Conservation (phyloP, 179 eudicot genomes). For the Beta macrorhiza region DNA sequence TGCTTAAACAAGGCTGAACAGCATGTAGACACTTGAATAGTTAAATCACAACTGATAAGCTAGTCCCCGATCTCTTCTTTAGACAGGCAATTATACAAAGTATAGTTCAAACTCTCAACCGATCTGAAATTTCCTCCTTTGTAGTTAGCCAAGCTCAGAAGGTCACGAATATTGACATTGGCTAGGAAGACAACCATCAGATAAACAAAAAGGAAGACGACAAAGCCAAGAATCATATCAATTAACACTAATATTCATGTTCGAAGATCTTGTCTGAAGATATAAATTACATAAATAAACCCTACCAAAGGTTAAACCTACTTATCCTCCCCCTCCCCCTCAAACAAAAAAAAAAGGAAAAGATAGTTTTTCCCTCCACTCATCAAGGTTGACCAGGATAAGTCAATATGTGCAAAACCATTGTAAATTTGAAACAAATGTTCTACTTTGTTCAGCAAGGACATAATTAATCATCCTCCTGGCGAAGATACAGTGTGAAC, state of each 20-base stretch:
- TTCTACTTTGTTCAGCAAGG: neutral
- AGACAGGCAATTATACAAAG: neutral
- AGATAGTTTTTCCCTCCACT: neutral
- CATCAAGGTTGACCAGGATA: neutral
- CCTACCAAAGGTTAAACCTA: neutral
- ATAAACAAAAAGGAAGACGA: neutral
- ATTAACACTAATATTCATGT: neutral
- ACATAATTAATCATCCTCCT: neutral
- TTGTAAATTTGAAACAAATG: neutral
- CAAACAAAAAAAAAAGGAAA: neutral
- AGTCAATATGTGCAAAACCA: neutral
- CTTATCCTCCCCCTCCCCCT: neutral
- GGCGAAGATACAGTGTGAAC: neutral
- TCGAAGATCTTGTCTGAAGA: neutral
- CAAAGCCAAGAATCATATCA: neutral
- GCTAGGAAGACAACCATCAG: neutral
- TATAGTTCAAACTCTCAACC: neutral
- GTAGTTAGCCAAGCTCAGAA: neutral
- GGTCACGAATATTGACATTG: neutral
- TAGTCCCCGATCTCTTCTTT: neutral
- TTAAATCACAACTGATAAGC: neutral
- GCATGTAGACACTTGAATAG: neutral
- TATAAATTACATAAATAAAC: neutral
- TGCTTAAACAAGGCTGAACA: slow-evolving; percentile 10
- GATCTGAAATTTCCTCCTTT: neutral